A percentile compares a stretch with the other conserved stretches of the same genome.
phyloP scores from a whole-genome alignment of 2,329 filamentous ascomycete species.

The Penicillium sp. region DNA sequence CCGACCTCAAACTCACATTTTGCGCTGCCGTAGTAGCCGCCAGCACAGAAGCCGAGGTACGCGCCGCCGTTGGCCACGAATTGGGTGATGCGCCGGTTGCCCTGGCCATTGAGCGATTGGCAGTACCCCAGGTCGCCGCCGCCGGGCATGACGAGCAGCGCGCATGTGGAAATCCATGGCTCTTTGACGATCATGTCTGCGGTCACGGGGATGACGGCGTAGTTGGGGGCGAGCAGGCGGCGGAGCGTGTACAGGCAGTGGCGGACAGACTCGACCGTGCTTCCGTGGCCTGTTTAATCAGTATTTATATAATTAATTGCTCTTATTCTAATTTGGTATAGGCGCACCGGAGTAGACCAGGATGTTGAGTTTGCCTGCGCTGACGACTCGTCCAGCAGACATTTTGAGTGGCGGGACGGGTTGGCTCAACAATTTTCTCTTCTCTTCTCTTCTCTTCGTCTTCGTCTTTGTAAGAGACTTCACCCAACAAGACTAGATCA shows the following conservation, averaged over 20 bases:
- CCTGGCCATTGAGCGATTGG: constrained; percentile 77
- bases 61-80: constrained; percentile 81
- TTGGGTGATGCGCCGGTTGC: constrained; percentile 77
- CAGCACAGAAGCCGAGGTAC: constrained; percentile 90
- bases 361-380: constrained; percentile 74
- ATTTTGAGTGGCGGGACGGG: constrained; percentile 18
- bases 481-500: background rate
- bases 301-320: constrained; percentile 20
- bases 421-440: too few relatives aligned
- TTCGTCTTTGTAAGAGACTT: background rate
- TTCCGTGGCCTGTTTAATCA: constrained; percentile 64
- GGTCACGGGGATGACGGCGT: constrained; percentile 83
- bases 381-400: constrained; percentile 46
- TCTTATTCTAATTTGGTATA: constrained; percentile 19
- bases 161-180: constrained; percentile 83
- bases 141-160: constrained; percentile 85
- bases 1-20: constrained; percentile 91
- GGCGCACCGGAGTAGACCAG: constrained; percentile 80
- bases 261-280: constrained; percentile 80
- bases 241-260: constrained; percentile 86
- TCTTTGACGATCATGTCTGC: constrained; percentile 79
- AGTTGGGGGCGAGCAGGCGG: constrained; percentile 79
- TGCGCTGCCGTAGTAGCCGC: constrained; percentile 81
- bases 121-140: constrained; percentile 94
- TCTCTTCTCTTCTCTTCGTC: background rate